These are phyloP conservation scores for Trametes punicea DNA, from an alignment of 768 basidiomycete species.

Conservation along the genomic window DNA sequence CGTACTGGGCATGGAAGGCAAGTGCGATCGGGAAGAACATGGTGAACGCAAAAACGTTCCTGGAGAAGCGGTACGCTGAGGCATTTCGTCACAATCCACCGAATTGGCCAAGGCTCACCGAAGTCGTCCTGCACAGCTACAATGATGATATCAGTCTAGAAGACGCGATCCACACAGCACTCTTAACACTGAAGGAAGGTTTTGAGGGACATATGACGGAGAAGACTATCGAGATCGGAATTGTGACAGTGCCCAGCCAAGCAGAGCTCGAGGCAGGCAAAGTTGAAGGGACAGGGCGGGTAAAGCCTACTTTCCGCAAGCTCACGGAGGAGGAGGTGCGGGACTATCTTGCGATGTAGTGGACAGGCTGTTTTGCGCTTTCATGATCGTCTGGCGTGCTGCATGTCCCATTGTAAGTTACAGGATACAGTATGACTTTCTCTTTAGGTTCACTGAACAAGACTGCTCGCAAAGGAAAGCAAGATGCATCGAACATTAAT, in stretches of 20 bases:
- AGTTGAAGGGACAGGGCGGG: constrained; percentile 51
- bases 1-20: constrained; percentile 99
- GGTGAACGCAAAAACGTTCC: constrained; percentile 98
- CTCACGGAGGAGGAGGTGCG: constrained; percentile 94
- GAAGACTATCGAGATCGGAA: constrained; percentile 98
- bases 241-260: constrained; percentile 83
- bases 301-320: constrained; percentile 90
- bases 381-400: constrained; percentile 10
- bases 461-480: not conserved
- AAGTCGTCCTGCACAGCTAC: constrained; percentile 56
- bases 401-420: constrained; percentile 15
- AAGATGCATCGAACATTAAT: too few species aligned
- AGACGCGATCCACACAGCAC: constrained; percentile 97
- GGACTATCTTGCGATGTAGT: constrained; percentile 86
- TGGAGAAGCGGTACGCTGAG: constrained; percentile 96
- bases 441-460: not conserved
- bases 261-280: constrained; percentile 68
- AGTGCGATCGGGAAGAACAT: constrained; percentile 99
- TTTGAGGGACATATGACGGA: constrained; percentile 99
- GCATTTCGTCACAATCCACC: constrained; percentile 19
- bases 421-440: constrained; percentile 10
- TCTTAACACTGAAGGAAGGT: constrained; percentile 96
- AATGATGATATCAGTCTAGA: constrained; percentile 99
- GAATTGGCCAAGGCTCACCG: constrained; percentile 20
- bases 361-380: constrained; percentile 9